Evolutionary conservation across 169 alveolate genomes (phyloP).

Genomic region (Cryptosporidium ryanae): DNA sequence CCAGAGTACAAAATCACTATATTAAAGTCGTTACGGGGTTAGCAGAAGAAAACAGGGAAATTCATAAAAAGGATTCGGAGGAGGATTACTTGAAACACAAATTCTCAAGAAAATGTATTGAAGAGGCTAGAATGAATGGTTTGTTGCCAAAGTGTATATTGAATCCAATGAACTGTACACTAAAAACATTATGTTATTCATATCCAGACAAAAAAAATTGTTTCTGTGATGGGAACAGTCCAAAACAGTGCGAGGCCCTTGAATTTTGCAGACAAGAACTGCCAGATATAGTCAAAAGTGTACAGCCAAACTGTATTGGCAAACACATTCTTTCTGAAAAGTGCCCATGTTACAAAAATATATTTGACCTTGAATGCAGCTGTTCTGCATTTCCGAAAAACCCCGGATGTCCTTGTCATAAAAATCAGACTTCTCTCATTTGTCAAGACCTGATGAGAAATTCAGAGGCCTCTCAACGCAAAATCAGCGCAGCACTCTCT

Average conservation of each 20-base stretch:
- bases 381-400: conserved; percentile 48
- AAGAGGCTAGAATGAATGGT: conserved; percentile 23
- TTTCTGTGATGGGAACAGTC: conserved; percentile 23
- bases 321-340: conserved; percentile 11
- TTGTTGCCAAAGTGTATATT: conserved; percentile 37
- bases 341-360: conserved; percentile 67
- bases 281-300: not conserved
- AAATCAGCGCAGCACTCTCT: conserved; percentile 2
- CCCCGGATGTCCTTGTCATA: conserved; percentile 73
- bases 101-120: conserved; percentile 50
- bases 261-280: conserved; percentile 44
- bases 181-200: conserved; percentile 29
- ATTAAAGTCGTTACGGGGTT: conserved; percentile 26
- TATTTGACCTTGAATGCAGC: conserved; percentile 60
- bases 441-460: conserved; percentile 55
- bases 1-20: conserved; percentile 34
- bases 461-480: conserved; percentile 42
- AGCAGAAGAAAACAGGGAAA: not conserved
- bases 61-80: not conserved
- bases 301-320: conserved; percentile 49
- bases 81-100: conserved; percentile 5
- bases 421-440: conserved; percentile 31
- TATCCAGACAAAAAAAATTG: conserved; percentile 46
- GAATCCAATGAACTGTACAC: conserved; percentile 41
- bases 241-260: conserved; percentile 37